Percentiles rank a stretch among this genome's conserved stretches.
phyloP scores from a whole-genome alignment of 140 eudicot species.

The Cichorium intybus region DNA sequence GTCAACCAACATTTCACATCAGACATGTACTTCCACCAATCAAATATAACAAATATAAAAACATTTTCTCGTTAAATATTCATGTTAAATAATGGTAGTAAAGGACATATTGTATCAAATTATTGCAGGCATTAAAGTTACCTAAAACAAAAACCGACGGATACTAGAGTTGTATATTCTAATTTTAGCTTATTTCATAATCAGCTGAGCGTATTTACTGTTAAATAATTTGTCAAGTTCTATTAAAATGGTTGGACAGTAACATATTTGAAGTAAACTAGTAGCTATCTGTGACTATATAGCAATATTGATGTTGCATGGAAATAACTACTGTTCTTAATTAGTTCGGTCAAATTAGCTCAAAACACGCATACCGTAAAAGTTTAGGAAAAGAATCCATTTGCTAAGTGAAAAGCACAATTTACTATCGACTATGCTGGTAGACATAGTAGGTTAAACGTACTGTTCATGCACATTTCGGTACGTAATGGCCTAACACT shows the following conservation, averaged over 20 bases:
- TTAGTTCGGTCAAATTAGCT: neutral
- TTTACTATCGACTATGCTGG: too few species aligned
- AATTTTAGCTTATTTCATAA: neutral
- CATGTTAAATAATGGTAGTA: neutral
- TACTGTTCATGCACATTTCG: too few species aligned
- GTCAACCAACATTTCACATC: neutral
- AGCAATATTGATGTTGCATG: neutral
- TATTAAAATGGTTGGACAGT: neutral
- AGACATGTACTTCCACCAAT: slow-evolving; percentile 13
- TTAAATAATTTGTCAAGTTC: neutral
- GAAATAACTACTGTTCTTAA: neutral
- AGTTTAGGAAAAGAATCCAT: too few species aligned
- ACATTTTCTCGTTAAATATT: neutral
- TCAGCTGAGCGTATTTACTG: neutral
- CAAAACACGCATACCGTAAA: neutral
- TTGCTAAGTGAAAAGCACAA: too few species aligned
- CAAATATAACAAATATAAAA: slow-evolving; percentile 11
- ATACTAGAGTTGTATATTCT: neutral
- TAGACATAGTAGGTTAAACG: too few species aligned
- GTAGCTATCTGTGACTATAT: neutral
- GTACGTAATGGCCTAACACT: too few species aligned
- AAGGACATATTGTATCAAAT: neutral
- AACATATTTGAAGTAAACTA: neutral
- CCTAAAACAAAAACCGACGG: slow-evolving; percentile 17
- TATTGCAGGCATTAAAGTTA: slow-evolving; percentile 14